Evolutionary conservation across 2,329 filamentous ascomycete genomes (phyloP).

Genomic region (Pseudocercospora fijiensis): DNA sequence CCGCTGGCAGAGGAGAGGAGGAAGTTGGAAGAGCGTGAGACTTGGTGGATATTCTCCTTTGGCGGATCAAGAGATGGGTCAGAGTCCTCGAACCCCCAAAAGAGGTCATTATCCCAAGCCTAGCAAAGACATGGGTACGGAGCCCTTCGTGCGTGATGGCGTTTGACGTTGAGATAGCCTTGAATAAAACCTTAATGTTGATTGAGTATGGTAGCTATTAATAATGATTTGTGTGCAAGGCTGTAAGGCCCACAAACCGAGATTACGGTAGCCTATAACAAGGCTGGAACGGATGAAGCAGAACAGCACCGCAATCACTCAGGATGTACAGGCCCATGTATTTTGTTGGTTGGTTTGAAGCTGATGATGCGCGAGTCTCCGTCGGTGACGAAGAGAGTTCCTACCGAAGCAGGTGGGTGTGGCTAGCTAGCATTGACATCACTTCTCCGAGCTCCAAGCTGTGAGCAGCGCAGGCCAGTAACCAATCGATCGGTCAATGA

Average conservation of each 20-base stretch:
- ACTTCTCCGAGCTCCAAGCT: not conserved
- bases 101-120: conserved; percentile 2
- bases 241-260: not conserved
- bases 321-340: not conserved
- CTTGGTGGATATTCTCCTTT: not conserved
- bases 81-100: not conserved
- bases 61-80: not conserved
- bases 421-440: not conserved
- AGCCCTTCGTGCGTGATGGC: not conserved
- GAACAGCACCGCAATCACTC: not conserved
- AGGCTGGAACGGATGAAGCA: not conserved
- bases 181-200: not conserved
- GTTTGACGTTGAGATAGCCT: not conserved
- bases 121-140: not conserved
- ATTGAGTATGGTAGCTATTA: not conserved
- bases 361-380: not conserved
- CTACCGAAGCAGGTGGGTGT: too few relatives aligned
- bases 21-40: not conserved
- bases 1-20: conserved; percentile 1
- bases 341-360: too few relatives aligned
- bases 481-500: not conserved
- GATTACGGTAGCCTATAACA: not conserved
- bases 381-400: not conserved
- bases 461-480: not conserved
- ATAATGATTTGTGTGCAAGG: not conserved